A percentile compares a stretch with the other conserved stretches of the same genome.
Conservation (phyloP, 495 filamentous ascomycete genomes). For the Hyphodiscus hymeniophilus region DNA sequence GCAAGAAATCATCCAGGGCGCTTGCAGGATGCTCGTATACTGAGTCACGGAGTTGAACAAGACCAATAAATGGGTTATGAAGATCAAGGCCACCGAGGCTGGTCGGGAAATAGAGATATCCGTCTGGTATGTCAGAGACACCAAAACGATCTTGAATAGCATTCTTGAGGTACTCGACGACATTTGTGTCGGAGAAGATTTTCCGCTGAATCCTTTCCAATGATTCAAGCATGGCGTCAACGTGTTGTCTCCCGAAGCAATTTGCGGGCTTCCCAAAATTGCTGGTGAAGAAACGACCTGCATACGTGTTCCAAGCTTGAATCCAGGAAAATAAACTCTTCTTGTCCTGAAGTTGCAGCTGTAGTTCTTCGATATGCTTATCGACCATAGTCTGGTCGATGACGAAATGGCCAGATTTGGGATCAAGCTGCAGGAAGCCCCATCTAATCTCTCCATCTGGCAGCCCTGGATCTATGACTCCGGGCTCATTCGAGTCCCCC, state of each 20-base stretch:
- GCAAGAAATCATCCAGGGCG: slow-evolving; percentile 35
- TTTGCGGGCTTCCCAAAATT: slow-evolving; percentile 60
- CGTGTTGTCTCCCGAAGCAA: slow-evolving; percentile 55
- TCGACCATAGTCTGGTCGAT: slow-evolving; percentile 58
- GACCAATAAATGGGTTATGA: slow-evolving; percentile 46
- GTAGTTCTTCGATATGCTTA: slow-evolving; percentile 51
- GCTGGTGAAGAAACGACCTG: slow-evolving; percentile 53
- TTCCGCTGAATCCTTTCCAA: slow-evolving; percentile 50
- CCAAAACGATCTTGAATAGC: slow-evolving; percentile 46
- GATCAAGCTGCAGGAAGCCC: slow-evolving; percentile 55
- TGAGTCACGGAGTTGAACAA: slow-evolving; percentile 44
- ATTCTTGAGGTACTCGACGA: slow-evolving; percentile 49
- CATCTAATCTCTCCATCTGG: slow-evolving; percentile 55
- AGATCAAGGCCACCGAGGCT: slow-evolving; percentile 51
- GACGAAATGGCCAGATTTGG: slow-evolving; percentile 44
- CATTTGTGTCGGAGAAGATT: slow-evolving; percentile 44
- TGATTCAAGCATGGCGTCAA: slow-evolving; percentile 53
- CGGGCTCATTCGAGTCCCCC: slow-evolving; percentile 15
- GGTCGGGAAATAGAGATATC: slow-evolving; percentile 59
- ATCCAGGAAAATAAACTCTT: slow-evolving; percentile 55
- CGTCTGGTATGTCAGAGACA: slow-evolving; percentile 50
- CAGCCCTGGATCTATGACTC: slow-evolving; percentile 28
- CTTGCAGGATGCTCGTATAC: slow-evolving; percentile 38
- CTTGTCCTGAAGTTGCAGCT: slow-evolving; percentile 47
- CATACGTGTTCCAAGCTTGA: slow-evolving; percentile 58